Base-by-base conservation (phyloP, 2,329 filamentous ascomycete species). In the Fusarium algeriense region DNA sequence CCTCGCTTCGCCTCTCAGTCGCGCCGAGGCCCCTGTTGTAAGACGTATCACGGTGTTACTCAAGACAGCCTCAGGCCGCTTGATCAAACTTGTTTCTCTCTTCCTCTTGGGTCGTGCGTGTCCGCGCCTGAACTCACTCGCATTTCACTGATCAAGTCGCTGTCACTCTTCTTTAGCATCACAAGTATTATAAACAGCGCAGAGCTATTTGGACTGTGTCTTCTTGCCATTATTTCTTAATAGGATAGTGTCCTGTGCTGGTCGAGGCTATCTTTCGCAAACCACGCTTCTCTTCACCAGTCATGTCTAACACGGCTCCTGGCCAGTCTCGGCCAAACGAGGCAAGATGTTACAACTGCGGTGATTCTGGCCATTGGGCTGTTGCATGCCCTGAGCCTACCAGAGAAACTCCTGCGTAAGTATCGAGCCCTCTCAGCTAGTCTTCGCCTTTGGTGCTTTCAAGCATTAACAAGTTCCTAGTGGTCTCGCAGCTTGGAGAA, bases 271-370 rank as follows among this genome's bases (percentile, higher is more conserved):
- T 52, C 43, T 32, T 50, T 45, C 35, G 43, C 34, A 41, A 44
- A 52, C 49, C 19, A 52, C 26, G 19, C 50, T 54, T 52, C 38
- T 19, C 48, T 57, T 44, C 41, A 23, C 44, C 28, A 32, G 50
- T 52, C 56, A 81, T 81, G 80, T 54, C 78, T 43, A 75, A 78
- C 41, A 60, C 79, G 57, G 64, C 73, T 52, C 66, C 77, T 58
- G 75, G 75, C 64, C 75, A 79, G 41, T 72, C 77, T 64, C 80
- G 75, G 28, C 65, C 79, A 32, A 79, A 81, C 48, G 80, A 82
- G 62, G 74, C 81, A 53, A 77, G 82, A 69, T 89, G 87, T 77
- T 88, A 87, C 76, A 88, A 88, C 73, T 89, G 87, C 71, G 85
- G 86, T 56, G 76, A 78, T 50, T 77, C 79, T 34, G 84, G 85